Evolutionary conservation across 345 rosid species (phyloP).

Genomic region (Citrus sinensis): DNA sequence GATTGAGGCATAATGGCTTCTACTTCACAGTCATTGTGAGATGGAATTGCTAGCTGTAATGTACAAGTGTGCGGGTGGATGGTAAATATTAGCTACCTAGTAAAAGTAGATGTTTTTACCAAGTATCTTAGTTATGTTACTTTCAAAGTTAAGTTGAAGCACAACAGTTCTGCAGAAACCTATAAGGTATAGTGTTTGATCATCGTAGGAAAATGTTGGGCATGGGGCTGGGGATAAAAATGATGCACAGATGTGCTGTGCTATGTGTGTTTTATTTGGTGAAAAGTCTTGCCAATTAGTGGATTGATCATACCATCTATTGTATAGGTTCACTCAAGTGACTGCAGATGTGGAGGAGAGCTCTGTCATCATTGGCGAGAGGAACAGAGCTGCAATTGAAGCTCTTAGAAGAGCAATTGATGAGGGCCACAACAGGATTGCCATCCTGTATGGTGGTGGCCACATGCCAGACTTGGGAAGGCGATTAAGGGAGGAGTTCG

Average conservation of each 20-base stretch:
- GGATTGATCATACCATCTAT: neutral
- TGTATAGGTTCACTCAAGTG: conserved; percentile 67
- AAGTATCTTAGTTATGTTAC: no score
- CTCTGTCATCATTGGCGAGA: conserved; percentile 88
- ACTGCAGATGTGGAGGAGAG: conserved; percentile 72
- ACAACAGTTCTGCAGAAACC: no score
- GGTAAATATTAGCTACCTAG: neutral
- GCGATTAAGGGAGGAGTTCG: conserved; percentile 68
- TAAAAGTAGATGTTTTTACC: no score
- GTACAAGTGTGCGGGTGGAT: neutral
- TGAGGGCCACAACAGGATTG: conserved; percentile 69
- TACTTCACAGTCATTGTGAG: neutral
- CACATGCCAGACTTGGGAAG: conserved; percentile 98
- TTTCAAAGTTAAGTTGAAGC: no score
- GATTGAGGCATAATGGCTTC: neutral
- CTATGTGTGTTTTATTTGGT: neutral
- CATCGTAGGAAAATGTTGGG: neutral
- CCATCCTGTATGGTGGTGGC: conserved; percentile 87
- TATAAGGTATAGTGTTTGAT: no score
- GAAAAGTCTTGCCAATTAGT: neutral
- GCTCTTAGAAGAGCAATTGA: conserved; percentile 63
- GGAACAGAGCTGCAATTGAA: conserved; percentile 72
- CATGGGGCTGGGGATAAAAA: neutral
- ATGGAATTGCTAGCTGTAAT: neutral
- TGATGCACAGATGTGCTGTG: neutral